Base-by-base conservation (phyloP, 73 alveolate genomes). In the Tetrahymena elliotti region DNA sequence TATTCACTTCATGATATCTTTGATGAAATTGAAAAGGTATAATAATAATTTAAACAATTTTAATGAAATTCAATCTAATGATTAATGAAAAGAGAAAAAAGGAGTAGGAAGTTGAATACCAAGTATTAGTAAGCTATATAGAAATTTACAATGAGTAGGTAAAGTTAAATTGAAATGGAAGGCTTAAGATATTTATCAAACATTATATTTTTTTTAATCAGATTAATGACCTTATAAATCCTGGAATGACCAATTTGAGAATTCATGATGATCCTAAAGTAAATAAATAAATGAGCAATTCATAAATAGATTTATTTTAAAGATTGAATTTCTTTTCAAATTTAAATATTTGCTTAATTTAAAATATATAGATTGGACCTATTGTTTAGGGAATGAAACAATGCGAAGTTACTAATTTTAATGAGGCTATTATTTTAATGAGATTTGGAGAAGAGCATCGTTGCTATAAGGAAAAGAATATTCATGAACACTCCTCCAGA, bases 401-500 rank as follows among this genome's bases (percentile, higher is more conserved):
- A 40, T 96, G 97, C 22, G 94, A 94, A 93, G 98, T 98, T 15
- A 94, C 97, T 53, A 94, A 97, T 83, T 94, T 97, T 93, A 98
- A 98, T 40, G 99, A 98, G 20, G 99, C 99, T 11, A 92, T 98
- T 83, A 97, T 94, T 10, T 93, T 98, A 15, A 93, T 98, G 94
- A 96, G 98, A 47, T 96, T 96, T 53, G 99, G 99, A 33, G 99
- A 98, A 95, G 98, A 97, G 94, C 96, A 97, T 94, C 96, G 99
- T 93, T 96, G 97, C 92, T 98, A 97, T 96, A 97, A 98, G 93
- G 98, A 98, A 96, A 98, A 99, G 31, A 96, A 97, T 83, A 96
- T 98, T 84, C 98, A 98, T 96, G 99, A 98, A 93, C 98, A 97
- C 93, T 98, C 99, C 39, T 98, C 99, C 27, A 94, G 99, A 83